Evolutionary conservation across 2,329 filamentous ascomycete genomes (phyloP).

Genomic region (Alternaria triticimaculans): DNA sequence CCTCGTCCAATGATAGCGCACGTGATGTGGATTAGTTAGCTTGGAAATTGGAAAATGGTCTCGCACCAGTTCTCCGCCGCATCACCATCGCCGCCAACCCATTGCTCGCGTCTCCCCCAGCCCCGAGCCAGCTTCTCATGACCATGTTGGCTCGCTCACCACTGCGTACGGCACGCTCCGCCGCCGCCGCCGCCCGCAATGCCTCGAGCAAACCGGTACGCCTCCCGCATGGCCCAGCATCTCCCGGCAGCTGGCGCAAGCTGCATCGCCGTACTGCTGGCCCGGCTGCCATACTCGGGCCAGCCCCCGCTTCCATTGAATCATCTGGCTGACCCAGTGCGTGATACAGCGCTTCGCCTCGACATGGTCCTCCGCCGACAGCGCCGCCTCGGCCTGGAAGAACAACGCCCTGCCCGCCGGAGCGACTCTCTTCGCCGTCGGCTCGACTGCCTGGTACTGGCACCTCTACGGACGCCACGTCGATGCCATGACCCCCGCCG

Average conservation of each 20-base stretch:
- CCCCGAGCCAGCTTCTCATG: conserved; percentile 51
- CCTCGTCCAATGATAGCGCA: background rate
- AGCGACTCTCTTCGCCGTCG: conserved; percentile 84
- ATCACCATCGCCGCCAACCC: conserved; percentile 39
- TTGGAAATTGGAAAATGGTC: background rate
- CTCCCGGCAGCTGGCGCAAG: conserved; percentile 36
- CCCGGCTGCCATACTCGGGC: conserved; percentile 16
- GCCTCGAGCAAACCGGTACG: conserved; percentile 57
- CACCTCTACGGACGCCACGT: conserved; percentile 90
- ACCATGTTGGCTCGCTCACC: conserved; percentile 94
- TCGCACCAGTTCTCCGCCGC: conserved; percentile 30
- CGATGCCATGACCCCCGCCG: conserved; percentile 87
- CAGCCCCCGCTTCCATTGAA: conserved; percentile 35
- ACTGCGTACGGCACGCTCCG: conserved; percentile 85
- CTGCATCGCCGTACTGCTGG: conserved; percentile 30
- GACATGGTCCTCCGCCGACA: conserved; percentile 73
- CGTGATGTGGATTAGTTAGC: background rate
- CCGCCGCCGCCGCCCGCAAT: conserved; percentile 80
- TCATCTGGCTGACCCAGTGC: conserved; percentile 39
- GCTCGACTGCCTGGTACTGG: conserved; percentile 96
- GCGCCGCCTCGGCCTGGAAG: conserved; percentile 76
- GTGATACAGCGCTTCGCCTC: conserved; percentile 65
- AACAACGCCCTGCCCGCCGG: conserved; percentile 86
- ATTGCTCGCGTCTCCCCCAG: conserved; percentile 44
- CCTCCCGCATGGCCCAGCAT: conserved; percentile 35